These are phyloP conservation scores for Stagonosporopsis vannaccii DNA, from an alignment of 2,329 filamentous ascomycete species.

Conservation along the genomic window DNA sequence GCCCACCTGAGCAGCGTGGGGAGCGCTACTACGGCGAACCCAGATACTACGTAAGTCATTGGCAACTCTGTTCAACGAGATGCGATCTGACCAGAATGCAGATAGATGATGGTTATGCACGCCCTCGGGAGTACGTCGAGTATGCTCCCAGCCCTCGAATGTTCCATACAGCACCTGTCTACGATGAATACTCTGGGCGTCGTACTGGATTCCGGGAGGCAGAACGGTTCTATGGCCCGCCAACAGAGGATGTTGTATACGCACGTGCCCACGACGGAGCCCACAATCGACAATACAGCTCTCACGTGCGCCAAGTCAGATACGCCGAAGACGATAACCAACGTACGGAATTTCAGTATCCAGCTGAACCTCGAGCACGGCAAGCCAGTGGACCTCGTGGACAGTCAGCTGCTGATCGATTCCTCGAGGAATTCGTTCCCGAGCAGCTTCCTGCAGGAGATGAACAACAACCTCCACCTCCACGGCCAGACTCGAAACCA, in stretches of 20 bases:
- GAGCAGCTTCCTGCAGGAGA: conserved; percentile 27
- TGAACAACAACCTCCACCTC: conserved; percentile 20
- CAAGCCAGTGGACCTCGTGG: conserved; percentile 33
- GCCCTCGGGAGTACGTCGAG: conserved; percentile 39
- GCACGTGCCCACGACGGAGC: conserved; percentile 39
- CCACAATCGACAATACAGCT: conserved; percentile 36
- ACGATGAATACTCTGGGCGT: conserved; percentile 41
- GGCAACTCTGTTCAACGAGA: not conserved
- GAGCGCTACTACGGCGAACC: conserved; percentile 41
- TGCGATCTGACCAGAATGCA: conserved; percentile 38
- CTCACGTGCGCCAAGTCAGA: conserved; percentile 37
- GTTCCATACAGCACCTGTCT: conserved; percentile 35
- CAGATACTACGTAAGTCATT: conserved; percentile 46
- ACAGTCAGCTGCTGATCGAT: conserved; percentile 45
- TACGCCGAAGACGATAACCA: conserved; percentile 38
- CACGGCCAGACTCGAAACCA: conserved; percentile 25
- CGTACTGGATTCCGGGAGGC: conserved; percentile 44
- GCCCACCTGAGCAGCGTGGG: conserved; percentile 39
- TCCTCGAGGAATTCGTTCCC: conserved; percentile 44
- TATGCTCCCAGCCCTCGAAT: conserved; percentile 40
- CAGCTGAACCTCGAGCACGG: conserved; percentile 29
- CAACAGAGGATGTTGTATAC: conserved; percentile 36
- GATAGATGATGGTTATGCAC: conserved; percentile 38
- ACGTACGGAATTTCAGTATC: conserved; percentile 32
- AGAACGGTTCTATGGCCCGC: conserved; percentile 39